phyloP scores from a whole-genome alignment of 306 rosid species.

The barrel medic (Medicago truncatula) region DNA sequence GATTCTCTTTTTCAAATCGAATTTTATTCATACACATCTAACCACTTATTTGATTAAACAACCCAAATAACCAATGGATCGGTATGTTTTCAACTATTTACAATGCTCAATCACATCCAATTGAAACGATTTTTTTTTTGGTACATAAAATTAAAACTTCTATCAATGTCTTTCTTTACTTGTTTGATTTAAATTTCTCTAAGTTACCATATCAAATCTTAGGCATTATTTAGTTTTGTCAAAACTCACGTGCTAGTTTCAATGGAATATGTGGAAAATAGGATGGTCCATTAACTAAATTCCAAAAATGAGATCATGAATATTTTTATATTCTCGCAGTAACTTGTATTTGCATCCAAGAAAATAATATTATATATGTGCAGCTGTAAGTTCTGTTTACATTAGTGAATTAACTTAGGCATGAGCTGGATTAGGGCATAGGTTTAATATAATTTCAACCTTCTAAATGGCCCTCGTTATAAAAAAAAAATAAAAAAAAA shows the following conservation, averaged over 20 bases:
- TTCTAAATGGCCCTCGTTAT: neutral
- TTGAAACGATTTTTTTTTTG: constrained; percentile 34
- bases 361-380: constrained; percentile 9
- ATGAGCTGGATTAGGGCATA: neutral
- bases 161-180: constrained; percentile 27
- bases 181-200: constrained; percentile 45
- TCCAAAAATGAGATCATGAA: constrained; percentile 46
- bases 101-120: constrained; percentile 18
- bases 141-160: constrained; percentile 7
- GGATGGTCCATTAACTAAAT: constrained; percentile 28
- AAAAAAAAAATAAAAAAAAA: too few species aligned
- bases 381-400: constrained; percentile 29
- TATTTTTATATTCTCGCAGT: constrained; percentile 43
- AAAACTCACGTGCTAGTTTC: constrained; percentile 41
- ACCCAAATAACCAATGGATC: too few species aligned
- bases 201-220: constrained; percentile 38
- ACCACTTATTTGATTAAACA: too few species aligned
- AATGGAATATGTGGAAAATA: constrained; percentile 7
- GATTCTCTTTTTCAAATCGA: too few species aligned
- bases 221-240: constrained; percentile 41
- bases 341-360: constrained; percentile 45
- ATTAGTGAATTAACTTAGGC: neutral
- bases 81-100: neutral
- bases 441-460: neutral
- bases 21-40: too few species aligned